Conservation (phyloP, 768 basidiomycete species). For the Clavaria fumosa region DNA sequence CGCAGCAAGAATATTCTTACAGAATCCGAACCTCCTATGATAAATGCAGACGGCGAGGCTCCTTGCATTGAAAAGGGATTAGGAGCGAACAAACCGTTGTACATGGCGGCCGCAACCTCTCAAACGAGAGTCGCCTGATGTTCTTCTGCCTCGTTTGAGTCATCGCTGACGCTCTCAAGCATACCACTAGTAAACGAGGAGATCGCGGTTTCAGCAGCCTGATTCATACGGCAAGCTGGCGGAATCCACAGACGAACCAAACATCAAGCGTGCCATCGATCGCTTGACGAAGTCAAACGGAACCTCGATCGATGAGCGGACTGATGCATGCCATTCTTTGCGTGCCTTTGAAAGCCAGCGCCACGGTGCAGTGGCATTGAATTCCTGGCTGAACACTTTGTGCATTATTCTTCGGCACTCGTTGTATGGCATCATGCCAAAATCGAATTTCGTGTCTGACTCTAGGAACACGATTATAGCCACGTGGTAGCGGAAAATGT, state of each 20-base stretch:
- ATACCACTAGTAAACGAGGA: slow-evolving; percentile 2
- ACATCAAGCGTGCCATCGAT: slow-evolving; percentile 13
- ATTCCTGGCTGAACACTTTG: slow-evolving; percentile 26
- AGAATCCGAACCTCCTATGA: too few relatives aligned
- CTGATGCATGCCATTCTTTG: slow-evolving; percentile 16
- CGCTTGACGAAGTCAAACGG: slow-evolving; percentile 20
- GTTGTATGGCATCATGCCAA: slow-evolving; percentile 26
- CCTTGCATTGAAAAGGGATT: too few relatives aligned
- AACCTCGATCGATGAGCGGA: slow-evolving; percentile 17
- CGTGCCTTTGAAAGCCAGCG: slow-evolving; percentile 18
- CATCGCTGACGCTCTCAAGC: slow-evolving; percentile 4
- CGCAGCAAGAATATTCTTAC: too few relatives aligned
- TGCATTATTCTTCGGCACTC: slow-evolving; percentile 26
- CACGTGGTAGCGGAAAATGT: not conserved
- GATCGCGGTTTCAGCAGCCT: slow-evolving; percentile 2
- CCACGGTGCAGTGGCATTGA: slow-evolving; percentile 20
- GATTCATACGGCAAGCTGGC: not conserved
- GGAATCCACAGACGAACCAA: too few relatives aligned
- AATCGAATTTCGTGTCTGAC: slow-evolving; percentile 28
- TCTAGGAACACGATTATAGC: slow-evolving; percentile 12
- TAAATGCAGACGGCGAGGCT: too few relatives aligned
- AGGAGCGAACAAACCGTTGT: slow-evolving; percentile 18
- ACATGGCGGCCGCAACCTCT: slow-evolving; percentile 27
- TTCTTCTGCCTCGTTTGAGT: not conserved
- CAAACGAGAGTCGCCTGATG: slow-evolving; percentile 14